Evolutionary conservation across 108 stramenopile species (phyloP).

Genomic region (Discostella pseudostelligera): DNA sequence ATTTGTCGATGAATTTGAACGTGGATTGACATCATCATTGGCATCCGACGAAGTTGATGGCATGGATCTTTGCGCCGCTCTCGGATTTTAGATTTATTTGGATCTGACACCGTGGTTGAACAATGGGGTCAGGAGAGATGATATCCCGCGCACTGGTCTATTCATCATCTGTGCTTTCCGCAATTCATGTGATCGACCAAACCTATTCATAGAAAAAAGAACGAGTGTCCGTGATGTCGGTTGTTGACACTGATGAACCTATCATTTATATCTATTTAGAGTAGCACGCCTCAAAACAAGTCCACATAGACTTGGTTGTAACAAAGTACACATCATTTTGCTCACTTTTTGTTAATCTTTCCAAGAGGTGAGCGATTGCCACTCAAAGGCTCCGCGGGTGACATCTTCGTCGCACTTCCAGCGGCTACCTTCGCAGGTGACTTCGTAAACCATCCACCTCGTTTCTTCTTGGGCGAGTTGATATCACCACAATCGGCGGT

Average conservation of each 20-base stretch:
- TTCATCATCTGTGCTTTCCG: no score
- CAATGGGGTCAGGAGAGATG: no score
- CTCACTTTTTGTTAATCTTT: conserved; percentile 15
- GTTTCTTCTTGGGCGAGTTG: conserved; percentile 21
- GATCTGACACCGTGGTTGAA: no score
- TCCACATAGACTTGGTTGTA: no score
- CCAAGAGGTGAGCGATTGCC: conserved; percentile 27
- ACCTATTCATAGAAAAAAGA: no score
- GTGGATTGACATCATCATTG: conserved; percentile 29
- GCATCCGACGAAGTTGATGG: no score
- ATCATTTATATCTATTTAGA: no score
- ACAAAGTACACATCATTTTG: background rate
- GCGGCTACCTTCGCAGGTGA: conserved; percentile 31
- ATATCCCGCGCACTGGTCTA: no score
- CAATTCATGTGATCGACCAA: no score
- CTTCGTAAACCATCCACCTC: conserved; percentile 27
- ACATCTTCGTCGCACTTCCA: conserved; percentile 12
- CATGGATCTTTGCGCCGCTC: conserved; percentile 20
- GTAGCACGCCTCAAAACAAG: no score
- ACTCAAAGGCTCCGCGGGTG: conserved; percentile 7
- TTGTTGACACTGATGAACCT: no score
- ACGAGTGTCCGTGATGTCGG: no score
- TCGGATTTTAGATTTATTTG: conserved; percentile 19
- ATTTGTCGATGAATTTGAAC: conserved; percentile 43
- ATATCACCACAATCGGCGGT: conserved; percentile 21